Base-by-base conservation (phyloP, 345 rosid species). In the Gossypium sturtianum region DNA sequence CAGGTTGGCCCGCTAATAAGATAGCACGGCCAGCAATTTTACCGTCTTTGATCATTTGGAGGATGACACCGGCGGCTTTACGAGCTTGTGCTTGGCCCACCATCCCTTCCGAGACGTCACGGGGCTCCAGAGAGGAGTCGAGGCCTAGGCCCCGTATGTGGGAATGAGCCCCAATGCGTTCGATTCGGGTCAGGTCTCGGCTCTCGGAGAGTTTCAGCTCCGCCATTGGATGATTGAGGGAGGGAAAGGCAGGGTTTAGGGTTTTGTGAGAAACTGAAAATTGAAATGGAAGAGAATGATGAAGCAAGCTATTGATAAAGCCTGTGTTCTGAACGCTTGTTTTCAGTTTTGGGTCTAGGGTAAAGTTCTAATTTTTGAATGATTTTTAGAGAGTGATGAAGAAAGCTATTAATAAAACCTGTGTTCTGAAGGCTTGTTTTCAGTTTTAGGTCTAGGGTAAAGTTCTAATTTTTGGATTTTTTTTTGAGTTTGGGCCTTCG, bases 91-190 rank as follows among this genome's bases (percentile, higher is more conserved):
- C 80, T 71, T 93, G 97, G 49, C 98, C 98, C 0, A 90, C 97
- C 98, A 93, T 90, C 38, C 98, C 98, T 65, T 93, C 97, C 1
- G 98, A 89, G 65, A 92, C 94, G 23, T 75, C 90, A 16, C 98
- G 98, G 12, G 98, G 83, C 82, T 94, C 98, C 8, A 94, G 86
- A 23, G 90, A 74, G 6, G 98, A 89, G 84, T 94, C 98, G 15
- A 94, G 94, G 68, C 98, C 98, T 0, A 94, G 86, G 7, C 98
- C 98, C 9, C 96, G 88, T 80, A 94, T 93, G 83, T 93, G 98
- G 17, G 98, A 94, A 83, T 94, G 98, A 17, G 98, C 97, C 12
- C 98, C 98, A 17, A 91, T 93, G 59, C 97, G 87, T 82, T 94
- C 98, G 4, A 94, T 91, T 81, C 98, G 89, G 56, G 98, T 94